Percentiles rank a stretch among this genome's conserved stretches.
phyloP scores from a whole-genome alignment of 306 rosid species.

The Calophaca sinica region DNA sequence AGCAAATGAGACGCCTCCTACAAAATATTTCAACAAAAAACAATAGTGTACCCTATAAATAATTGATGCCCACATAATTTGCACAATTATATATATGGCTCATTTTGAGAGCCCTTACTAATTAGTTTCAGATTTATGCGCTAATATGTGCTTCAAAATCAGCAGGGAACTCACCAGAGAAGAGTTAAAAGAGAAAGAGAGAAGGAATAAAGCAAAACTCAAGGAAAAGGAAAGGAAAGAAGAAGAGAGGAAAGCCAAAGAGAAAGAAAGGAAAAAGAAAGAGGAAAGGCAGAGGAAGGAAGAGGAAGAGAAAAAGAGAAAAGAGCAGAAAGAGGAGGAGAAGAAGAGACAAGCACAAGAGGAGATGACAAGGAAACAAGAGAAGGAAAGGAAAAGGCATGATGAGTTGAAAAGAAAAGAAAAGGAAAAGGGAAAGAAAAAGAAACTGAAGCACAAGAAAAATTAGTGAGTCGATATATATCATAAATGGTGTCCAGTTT shows the following conservation, averaged over 20 bases:
- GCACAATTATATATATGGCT: no score
- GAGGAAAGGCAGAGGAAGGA: background rate
- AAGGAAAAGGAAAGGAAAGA: no score
- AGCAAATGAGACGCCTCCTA: background rate
- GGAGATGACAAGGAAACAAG: slow-evolving; percentile 17
- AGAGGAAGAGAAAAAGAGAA: slow-evolving; percentile 33
- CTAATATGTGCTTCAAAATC: slow-evolving; percentile 61
- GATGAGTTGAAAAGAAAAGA: slow-evolving; percentile 28
- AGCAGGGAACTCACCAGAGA: slow-evolving; percentile 51
- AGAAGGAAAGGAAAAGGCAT: slow-evolving; percentile 31
- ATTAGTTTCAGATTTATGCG: background rate
- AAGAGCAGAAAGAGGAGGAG: slow-evolving; percentile 38
- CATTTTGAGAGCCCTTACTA: background rate
- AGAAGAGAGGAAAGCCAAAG: no score
- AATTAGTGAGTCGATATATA: background rate
- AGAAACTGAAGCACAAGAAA: background rate
- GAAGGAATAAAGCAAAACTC: slow-evolving; percentile 41
- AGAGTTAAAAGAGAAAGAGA: slow-evolving; percentile 58
- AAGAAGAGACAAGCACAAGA: slow-evolving; percentile 28
- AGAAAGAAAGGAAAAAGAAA: no score
- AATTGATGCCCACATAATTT: background rate
- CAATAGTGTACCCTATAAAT: background rate
- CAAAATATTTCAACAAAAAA: no score
- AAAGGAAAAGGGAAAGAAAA: slow-evolving; percentile 17
- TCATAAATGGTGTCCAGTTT: background rate